Conservation (phyloP, 2,329 filamentous ascomycete genomes). For the Aspergillus cejpii region DNA sequence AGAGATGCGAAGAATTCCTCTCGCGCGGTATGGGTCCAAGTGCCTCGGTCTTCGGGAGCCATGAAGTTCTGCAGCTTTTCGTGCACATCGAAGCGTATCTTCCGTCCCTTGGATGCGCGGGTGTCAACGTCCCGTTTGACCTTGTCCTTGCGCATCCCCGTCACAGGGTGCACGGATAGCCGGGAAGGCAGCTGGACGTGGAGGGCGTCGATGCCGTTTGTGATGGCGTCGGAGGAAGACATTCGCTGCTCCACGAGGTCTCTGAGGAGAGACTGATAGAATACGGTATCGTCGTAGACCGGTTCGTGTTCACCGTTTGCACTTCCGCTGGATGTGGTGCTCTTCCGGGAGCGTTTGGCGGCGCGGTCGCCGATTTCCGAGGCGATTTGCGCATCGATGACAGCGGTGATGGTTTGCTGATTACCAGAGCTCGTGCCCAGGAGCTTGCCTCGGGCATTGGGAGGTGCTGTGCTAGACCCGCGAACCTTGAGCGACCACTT, state of each 20-base stretch:
- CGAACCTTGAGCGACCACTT: slow-evolving; percentile 85
- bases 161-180: slow-evolving; percentile 35
- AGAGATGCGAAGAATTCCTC: slow-evolving; percentile 69
- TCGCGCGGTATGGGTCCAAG: slow-evolving; percentile 73
- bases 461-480: slow-evolving; percentile 44
- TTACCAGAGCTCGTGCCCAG: slow-evolving; percentile 47
- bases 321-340: slow-evolving; percentile 4
- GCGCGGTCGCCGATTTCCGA: slow-evolving; percentile 33
- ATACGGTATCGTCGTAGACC: slow-evolving; percentile 90
- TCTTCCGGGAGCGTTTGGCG: slow-evolving; percentile 28
- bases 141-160: slow-evolving; percentile 52
- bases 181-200: slow-evolving; percentile 34
- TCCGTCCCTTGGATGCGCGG: slow-evolving; percentile 89
- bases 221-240: slow-evolving; percentile 48
- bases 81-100: slow-evolving; percentile 89
- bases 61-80: slow-evolving; percentile 98
- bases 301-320: slow-evolving; percentile 34
- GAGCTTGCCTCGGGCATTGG: slow-evolving; percentile 55
- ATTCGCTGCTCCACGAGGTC: slow-evolving; percentile 87
- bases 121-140: slow-evolving; percentile 80
- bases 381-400: slow-evolving; percentile 42
- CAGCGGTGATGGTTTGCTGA: slow-evolving; percentile 46
- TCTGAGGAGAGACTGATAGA: slow-evolving; percentile 88
- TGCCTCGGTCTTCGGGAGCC: slow-evolving; percentile 75
- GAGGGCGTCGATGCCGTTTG: slow-evolving; percentile 43